Conservation (phyloP, 768 basidiomycete species). For the Lactarius deliciosus region DNA sequence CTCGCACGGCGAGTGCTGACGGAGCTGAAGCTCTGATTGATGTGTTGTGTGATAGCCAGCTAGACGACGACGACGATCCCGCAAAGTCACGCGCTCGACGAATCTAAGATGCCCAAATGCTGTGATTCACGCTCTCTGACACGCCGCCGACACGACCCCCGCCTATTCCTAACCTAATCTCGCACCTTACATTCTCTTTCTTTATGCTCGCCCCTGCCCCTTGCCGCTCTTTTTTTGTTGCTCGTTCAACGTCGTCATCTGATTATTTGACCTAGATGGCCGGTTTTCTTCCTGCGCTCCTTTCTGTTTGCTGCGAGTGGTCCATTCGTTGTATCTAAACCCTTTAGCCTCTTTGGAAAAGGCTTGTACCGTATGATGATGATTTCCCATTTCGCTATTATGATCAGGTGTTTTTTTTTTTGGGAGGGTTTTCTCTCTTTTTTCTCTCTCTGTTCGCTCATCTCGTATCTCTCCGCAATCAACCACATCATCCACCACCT, state of each 20-base stretch:
- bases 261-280: background rate
- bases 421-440: conserved; percentile 5
- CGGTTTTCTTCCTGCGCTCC: background rate
- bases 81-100: background rate
- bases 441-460: background rate
- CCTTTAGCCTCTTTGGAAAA: conserved; percentile 9
- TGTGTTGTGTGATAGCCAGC: background rate
- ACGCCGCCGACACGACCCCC: background rate
- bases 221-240: background rate
- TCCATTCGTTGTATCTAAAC: conserved; percentile 20
- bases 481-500: background rate
- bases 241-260: background rate
- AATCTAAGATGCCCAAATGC: background rate
- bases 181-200: background rate
- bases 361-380: conserved; percentile 18
- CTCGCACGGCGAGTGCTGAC: conserved; percentile 84
- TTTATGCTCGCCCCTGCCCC: background rate
- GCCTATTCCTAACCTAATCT: conserved; percentile 4
- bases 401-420: conserved; percentile 22
- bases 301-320: conserved; percentile 9
- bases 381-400: conserved; percentile 13
- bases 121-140: background rate
- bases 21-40: conserved; percentile 71
- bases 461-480: background rate
- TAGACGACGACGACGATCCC: background rate